phyloP scores from a whole-genome alignment of 148 eudicot genomes.

The Agrostemma githago region DNA sequence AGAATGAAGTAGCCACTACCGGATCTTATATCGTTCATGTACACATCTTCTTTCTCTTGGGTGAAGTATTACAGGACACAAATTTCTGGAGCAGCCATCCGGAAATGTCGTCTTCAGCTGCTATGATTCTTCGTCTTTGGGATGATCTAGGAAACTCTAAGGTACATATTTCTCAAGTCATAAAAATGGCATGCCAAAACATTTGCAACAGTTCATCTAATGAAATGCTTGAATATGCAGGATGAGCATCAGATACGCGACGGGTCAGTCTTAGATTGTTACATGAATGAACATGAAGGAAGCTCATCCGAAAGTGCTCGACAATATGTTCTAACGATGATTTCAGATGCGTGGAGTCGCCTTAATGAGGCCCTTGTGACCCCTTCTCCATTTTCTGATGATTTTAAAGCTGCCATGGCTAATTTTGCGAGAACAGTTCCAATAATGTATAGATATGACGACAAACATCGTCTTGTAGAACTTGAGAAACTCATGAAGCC shows the following conservation, averaged over 20 bases:
- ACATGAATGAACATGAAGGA: conserved; percentile 41
- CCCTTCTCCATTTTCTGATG: conserved; percentile 23
- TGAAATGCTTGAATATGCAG: conserved; percentile 20
- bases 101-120: conserved; percentile 30
- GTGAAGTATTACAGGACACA: conserved; percentile 24
- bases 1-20: conserved; percentile 42
- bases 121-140: conserved; percentile 60
- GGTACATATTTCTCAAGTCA: conserved; percentile 22
- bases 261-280: conserved; percentile 51
- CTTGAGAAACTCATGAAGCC: background rate
- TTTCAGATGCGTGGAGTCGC: conserved; percentile 46
- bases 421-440: conserved; percentile 37
- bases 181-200: background rate
- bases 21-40: conserved; percentile 41
- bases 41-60: conserved; percentile 46
- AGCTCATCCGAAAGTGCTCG: conserved; percentile 31
- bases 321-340: conserved; percentile 29
- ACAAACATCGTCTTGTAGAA: conserved; percentile 13
- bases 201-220: background rate
- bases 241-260: conserved; percentile 49
- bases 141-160: conserved; percentile 55
- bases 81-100: conserved; percentile 16
- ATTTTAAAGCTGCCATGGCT: conserved; percentile 26
- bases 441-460: conserved; percentile 33
- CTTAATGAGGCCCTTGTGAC: conserved; percentile 34